Conservation (phyloP, 2,329 filamentous ascomycete genomes). For the Fusarium sp. region DNA sequence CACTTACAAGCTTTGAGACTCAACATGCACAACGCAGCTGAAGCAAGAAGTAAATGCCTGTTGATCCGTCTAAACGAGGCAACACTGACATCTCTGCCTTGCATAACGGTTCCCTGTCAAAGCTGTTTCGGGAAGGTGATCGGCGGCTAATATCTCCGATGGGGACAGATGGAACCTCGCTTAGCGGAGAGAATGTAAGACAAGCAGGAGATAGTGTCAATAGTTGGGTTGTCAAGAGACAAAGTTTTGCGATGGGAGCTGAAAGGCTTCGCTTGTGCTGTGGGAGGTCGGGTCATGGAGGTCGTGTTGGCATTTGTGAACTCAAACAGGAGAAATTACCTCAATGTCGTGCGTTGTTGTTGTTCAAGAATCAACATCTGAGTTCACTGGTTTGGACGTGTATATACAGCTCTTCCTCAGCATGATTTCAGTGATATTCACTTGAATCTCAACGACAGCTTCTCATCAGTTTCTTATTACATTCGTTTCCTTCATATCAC, state of each 20-base stretch:
- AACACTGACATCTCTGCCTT: neutral
- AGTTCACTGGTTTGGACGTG: rapidly evolving
- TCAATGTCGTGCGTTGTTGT: neutral
- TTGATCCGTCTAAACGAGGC: neutral
- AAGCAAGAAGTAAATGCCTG: neutral
- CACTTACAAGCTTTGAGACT: neutral
- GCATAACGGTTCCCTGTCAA: neutral
- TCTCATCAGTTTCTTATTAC: neutral
- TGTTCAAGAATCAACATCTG: rapidly evolving
- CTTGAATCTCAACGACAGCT: neutral
- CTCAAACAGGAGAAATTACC: neutral
- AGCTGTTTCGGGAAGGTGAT: neutral
- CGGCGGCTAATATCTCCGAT: neutral
- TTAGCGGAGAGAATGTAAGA: neutral
- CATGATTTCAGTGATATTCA: neutral
- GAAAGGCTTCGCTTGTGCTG: neutral
- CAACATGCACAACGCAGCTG: neutral
- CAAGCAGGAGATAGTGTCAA: neutral
- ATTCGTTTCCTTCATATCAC: neutral
- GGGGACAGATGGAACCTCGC: neutral
- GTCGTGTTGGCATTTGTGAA: neutral
- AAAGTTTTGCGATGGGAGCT: neutral
- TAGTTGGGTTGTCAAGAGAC: neutral
- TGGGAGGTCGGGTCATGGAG: neutral
- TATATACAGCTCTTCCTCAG: neutral